These are phyloP conservation scores for Zopfochytrium polystomum DNA, from an alignment of 371 early-diverging fungal species.

Conservation along the genomic window DNA sequence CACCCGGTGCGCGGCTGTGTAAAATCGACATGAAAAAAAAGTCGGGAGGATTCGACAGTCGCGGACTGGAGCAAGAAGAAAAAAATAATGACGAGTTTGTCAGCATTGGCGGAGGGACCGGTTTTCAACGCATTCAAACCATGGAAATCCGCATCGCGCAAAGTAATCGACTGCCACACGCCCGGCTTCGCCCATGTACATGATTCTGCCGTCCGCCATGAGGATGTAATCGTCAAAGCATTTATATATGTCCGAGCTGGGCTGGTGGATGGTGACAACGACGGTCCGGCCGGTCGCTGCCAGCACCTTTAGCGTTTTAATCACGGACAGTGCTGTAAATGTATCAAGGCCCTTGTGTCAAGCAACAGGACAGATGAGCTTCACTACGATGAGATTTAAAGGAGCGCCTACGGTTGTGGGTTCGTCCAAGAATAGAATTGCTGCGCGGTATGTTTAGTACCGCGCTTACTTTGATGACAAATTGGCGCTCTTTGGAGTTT, in stretches of 20 bases:
- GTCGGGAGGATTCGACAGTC: constrained; percentile 64
- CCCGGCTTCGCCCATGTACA: constrained; percentile 54
- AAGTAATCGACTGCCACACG: constrained; percentile 45
- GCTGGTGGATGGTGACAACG: constrained; percentile 66
- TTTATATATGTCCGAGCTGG: constrained; percentile 59
- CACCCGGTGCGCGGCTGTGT: too few species aligned
- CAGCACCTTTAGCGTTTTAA: constrained; percentile 32
- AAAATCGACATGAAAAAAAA: constrained; percentile 25
- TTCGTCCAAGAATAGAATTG: constrained; percentile 86
- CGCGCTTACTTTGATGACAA: too few species aligned
- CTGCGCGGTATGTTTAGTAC: too few species aligned
- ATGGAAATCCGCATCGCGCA: constrained; percentile 45
- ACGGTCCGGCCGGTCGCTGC: constrained; percentile 53
- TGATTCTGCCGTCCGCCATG: constrained; percentile 52
- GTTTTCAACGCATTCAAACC: too few species aligned
- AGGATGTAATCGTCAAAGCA: constrained; percentile 60
- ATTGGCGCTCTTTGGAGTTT: too few species aligned
- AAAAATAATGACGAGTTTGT: too few species aligned
- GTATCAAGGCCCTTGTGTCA: not conserved
- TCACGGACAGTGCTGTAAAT: constrained; percentile 16
- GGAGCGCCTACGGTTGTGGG: constrained; percentile 49
- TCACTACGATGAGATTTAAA: too few species aligned
- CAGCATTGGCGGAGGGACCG: too few species aligned
- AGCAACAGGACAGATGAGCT: not conserved
- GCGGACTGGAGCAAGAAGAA: too few species aligned